Evolutionary conservation across 305 asterid species (phyloP), one percentile per base, ranked within the genome.

Genomic region (Plantago rigida): DNA sequence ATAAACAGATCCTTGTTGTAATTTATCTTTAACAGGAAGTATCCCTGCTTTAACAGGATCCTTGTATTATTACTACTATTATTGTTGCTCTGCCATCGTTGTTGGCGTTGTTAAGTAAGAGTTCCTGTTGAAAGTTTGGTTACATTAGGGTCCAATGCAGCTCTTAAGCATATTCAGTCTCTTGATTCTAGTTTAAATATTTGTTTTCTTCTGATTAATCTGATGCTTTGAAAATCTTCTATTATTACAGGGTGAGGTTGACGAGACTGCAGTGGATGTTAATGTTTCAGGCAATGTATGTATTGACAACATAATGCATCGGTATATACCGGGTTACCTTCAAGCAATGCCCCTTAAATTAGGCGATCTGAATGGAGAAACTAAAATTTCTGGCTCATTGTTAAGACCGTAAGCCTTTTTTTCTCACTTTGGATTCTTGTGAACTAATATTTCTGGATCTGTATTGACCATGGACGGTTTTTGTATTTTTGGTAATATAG

Each of bases 181-280:
- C 6, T 8, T 31, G 7, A 31, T 31, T 31, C 39, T 31, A 22
- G 5, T 31, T 31, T 31, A 31, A 31, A 31, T 0, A 31, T 3
- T 31, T 31, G 5, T 5, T 12, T 63, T 50, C 41, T 56, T 29
- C 45, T 64, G 47, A 58, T 58, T 47, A 4, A 50, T 67, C 73
- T 77, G 68, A 60, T 65, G 17, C 53, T 41, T 19, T 11, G 52
- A 34, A 48, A 24, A 55, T 13, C 44, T 44, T 67, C 56, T 63
- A 63, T 56, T 71, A 58, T 71, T 82, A 77, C 76, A 93, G 99
- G 99, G 99, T 14, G 99, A 89, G 78, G 84, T 79, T 72, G 97
- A 93, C 69, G 99, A 93, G 60, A 73, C 95, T 11, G 97, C 99
- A 47, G 85, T 89, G 92, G 99, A 93, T 79, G 84, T 93, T 61